Conservation (phyloP, 2,329 filamentous ascomycete species). For the Emericellopsis atlantica region DNA sequence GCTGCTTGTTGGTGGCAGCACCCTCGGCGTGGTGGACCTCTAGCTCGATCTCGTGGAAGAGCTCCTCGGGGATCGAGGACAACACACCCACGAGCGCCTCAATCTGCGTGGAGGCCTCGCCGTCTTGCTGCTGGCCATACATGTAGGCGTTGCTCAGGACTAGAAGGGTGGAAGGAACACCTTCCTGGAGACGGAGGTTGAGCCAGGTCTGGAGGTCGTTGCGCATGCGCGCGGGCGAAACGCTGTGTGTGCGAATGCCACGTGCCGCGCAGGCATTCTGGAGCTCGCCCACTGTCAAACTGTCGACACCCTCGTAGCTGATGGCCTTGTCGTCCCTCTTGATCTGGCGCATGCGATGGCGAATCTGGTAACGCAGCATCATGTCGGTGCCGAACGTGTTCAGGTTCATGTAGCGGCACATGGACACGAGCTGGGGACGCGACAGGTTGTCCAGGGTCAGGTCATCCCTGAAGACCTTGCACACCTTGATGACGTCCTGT, state of each 20-base stretch:
- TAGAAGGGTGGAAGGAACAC: constrained; percentile 89
- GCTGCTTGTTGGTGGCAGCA: constrained; percentile 96
- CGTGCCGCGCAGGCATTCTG: constrained; percentile 87
- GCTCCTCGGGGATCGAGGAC: constrained; percentile 88
- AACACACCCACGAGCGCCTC: constrained; percentile 87
- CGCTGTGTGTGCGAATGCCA: constrained; percentile 82
- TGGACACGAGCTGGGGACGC: constrained; percentile 86
- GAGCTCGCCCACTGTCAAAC: constrained; percentile 82
- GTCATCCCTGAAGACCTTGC: constrained; percentile 98
- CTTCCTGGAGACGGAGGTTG: constrained; percentile 82
- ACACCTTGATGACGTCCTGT: constrained; percentile 94
- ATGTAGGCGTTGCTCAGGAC: constrained; percentile 97
- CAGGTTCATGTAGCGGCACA: constrained; percentile 97
- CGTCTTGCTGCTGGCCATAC: constrained; percentile 72
- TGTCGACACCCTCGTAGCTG: constrained; percentile 84
- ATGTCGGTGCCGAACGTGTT: constrained; percentile 95
- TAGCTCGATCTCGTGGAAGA: constrained; percentile 98
- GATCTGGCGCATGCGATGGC: constrained; percentile 97
- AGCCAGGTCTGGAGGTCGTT: constrained; percentile 91
- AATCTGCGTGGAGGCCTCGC: constrained; percentile 81
- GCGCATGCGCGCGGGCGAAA: constrained; percentile 77
- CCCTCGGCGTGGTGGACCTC: constrained; percentile 96
- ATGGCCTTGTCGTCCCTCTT: constrained; percentile 96
- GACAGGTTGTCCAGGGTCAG: constrained; percentile 94
- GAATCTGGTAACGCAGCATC: constrained; percentile 94